phyloP scores from a whole-genome alignment of 2,329 filamentous ascomycete species.

The Grosmannia clavigera region DNA sequence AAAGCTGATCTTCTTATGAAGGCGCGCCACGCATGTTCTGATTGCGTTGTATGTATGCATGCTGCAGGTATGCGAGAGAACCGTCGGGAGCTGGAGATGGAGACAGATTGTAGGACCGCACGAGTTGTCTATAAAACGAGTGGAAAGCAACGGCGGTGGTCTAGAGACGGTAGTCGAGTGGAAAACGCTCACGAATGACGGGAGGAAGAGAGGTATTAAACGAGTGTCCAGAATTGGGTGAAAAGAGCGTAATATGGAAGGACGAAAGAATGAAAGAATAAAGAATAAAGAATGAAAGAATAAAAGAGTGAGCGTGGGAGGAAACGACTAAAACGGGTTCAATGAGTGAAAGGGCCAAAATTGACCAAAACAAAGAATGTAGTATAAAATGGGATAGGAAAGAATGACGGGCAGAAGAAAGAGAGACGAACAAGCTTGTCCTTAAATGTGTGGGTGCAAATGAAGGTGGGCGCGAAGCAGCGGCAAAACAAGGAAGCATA shows the following conservation, averaged over 20 bases:
- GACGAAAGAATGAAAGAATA: not conserved
- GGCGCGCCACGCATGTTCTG: constrained; percentile 29
- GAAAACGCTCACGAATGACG: not conserved
- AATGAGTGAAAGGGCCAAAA: not conserved
- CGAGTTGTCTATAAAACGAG: not conserved
- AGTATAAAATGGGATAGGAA: not conserved
- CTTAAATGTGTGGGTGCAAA: not conserved
- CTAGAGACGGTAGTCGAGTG: not conserved
- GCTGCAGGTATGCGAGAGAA: too few species aligned
- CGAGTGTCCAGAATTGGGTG: not conserved
- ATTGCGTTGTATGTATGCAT: constrained; percentile 26
- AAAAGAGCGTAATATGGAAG: not conserved
- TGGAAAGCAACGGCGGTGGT: not conserved
- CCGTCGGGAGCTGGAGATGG: not conserved
- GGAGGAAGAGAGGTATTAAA: not conserved
- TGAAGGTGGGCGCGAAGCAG: not conserved
- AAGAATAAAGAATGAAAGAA: not conserved
- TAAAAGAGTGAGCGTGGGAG: not conserved
- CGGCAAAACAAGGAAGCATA: not conserved
- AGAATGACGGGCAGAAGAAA: not conserved
- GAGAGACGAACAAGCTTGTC: not conserved
- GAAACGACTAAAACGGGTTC: not conserved
- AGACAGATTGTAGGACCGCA: not conserved
- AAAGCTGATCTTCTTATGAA: constrained; percentile 29
- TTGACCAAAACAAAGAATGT: not conserved